These are phyloP conservation scores for Podospora bellae-mahoneyi DNA, from an alignment of 495 filamentous ascomycete genomes.

Conservation along the genomic window DNA sequence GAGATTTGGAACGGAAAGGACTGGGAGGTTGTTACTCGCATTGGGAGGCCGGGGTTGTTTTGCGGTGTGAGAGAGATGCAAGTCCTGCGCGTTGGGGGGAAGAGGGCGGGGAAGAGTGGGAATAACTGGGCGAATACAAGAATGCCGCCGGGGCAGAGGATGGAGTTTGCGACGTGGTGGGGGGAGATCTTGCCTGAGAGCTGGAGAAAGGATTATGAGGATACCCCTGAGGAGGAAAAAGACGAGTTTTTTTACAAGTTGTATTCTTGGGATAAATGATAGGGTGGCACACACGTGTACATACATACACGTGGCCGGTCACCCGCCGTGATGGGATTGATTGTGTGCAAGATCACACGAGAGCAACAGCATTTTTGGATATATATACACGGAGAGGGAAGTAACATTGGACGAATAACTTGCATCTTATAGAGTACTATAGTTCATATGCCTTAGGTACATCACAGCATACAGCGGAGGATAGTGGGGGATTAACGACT, in stretches of 20 bases:
- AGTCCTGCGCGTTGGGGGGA: constrained; percentile 17
- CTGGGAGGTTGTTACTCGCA: constrained; percentile 25
- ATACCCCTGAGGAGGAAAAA: background rate
- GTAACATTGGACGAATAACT: background rate
- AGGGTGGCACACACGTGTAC: no score
- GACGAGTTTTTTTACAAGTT: constrained; percentile 14
- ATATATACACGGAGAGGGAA: background rate
- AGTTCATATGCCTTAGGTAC: background rate
- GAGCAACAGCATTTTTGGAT: background rate
- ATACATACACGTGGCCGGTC: no score
- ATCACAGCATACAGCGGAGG: background rate
- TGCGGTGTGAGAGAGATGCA: constrained; percentile 37
- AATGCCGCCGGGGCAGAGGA: constrained; percentile 29
- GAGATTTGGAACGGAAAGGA: constrained; percentile 47
- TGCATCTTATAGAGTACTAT: background rate
- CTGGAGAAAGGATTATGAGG: constrained; percentile 10
- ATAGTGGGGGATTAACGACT: background rate
- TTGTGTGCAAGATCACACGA: no score
- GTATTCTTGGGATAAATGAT: background rate
- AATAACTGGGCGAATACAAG: constrained; percentile 33
- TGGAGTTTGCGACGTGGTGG: constrained; percentile 24
- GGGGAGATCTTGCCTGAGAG: constrained; percentile 3
- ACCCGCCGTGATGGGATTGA: no score
- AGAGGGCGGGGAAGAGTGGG: constrained; percentile 20
- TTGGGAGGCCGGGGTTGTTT: constrained; percentile 32